Conservation (phyloP, 2,329 filamentous ascomycete species). For the Pseudocercospora vitis region DNA sequence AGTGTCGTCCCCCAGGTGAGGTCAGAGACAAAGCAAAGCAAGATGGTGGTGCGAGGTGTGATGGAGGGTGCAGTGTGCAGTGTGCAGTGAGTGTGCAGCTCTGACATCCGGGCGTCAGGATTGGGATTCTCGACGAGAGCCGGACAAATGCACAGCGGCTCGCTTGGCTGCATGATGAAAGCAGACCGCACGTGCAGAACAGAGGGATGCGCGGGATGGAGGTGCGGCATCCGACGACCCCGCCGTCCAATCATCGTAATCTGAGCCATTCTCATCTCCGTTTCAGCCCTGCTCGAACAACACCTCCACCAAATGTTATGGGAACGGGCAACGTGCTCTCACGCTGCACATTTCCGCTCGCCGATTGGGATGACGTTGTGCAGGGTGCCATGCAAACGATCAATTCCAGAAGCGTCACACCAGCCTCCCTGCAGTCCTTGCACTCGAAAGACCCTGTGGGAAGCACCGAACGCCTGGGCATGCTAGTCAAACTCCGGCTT, state of each 20-base stretch:
- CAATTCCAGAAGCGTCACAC: not conserved
- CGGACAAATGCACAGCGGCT: not conserved
- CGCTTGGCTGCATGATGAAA: slow-evolving; percentile 3
- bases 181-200: not conserved
- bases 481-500: not conserved
- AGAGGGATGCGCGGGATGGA: not conserved
- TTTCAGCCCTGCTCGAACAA: not conserved
- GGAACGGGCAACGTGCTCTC: not conserved
- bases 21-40: no score
- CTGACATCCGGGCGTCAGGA: not conserved
- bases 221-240: not conserved
- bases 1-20: not conserved
- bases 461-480: not conserved
- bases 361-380: not conserved
- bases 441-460: not conserved
- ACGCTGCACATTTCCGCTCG: not conserved
- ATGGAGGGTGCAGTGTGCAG: no score
- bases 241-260: not conserved
- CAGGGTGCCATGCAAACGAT: not conserved
- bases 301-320: not conserved
- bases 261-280: not conserved
- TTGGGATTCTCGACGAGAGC: not conserved
- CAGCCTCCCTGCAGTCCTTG: not conserved
- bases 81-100: no score
- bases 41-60: no score